Conservation (phyloP, 495 filamentous ascomycete species). For the Emericellopsis terricola region DNA sequence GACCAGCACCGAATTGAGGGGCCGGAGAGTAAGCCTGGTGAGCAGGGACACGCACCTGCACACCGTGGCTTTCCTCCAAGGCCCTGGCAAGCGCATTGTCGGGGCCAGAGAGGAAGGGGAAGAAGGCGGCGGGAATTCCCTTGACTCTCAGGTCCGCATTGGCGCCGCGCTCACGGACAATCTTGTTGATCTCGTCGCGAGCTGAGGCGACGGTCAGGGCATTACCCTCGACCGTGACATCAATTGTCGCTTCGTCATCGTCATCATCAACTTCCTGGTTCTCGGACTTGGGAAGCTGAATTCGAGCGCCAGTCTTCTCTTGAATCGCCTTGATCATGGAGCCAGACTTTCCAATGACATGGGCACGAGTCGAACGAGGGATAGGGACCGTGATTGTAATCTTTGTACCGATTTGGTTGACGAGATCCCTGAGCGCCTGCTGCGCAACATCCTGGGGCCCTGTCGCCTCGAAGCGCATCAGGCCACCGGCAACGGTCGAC, state of each 20-base stretch:
- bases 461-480: constrained; percentile 60
- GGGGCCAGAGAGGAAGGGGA: constrained; percentile 82
- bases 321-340: constrained; percentile 76
- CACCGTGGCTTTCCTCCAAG: constrained; percentile 42
- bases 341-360: constrained; percentile 84
- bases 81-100: constrained; percentile 47
- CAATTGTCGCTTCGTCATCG: constrained; percentile 61
- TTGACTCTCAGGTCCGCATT: constrained; percentile 61
- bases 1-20: constrained; percentile 48
- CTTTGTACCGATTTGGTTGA: constrained; percentile 69
- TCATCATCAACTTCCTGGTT: constrained; percentile 40
- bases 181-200: constrained; percentile 59
- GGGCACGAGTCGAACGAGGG: constrained; percentile 60
- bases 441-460: constrained; percentile 62
- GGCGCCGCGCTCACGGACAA: constrained; percentile 69
- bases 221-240: constrained; percentile 81
- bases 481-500: constrained; percentile 43
- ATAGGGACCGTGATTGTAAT: constrained; percentile 57
- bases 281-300: constrained; percentile 71
- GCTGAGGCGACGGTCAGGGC: constrained; percentile 68
- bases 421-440: constrained; percentile 72
- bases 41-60: constrained; percentile 63
- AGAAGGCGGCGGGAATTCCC: constrained; percentile 78
- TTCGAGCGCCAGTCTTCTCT: constrained; percentile 66
- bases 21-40: constrained; percentile 56